A percentile compares a stretch with the other conserved stretches of the same genome.
Conservation (phyloP, 805 yeast genomes). For the Candida saitoana region DNA sequence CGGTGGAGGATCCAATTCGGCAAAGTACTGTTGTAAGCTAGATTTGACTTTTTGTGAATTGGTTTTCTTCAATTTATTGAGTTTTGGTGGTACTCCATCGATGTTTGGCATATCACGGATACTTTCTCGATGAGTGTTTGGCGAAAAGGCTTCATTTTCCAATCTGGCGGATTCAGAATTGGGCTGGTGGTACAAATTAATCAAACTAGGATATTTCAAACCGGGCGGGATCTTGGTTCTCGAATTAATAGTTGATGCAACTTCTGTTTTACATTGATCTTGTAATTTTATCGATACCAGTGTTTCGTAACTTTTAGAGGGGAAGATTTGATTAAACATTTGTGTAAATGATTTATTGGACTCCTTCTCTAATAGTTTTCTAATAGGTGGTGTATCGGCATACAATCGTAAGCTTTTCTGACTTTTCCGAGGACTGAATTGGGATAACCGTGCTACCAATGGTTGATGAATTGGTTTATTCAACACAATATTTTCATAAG, state of each 20-base stretch:
- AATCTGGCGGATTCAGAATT: slow-evolving; percentile 14
- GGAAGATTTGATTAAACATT: neutral
- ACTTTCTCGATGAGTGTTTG: slow-evolving; percentile 21
- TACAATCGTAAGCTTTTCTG: neutral
- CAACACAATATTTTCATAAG: neutral
- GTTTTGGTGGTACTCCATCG: slow-evolving; percentile 7
- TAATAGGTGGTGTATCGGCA: neutral
- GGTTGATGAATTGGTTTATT: neutral
- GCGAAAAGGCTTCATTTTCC: slow-evolving; percentile 24
- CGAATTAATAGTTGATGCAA: neutral
- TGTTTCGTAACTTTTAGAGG: neutral
- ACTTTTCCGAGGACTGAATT: neutral
- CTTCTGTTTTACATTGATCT: neutral
- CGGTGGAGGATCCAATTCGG: neutral
- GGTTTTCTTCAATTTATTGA: neutral
- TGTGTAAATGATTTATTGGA: neutral
- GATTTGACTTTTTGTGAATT: slow-evolving; percentile 2
- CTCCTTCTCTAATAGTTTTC: neutral
- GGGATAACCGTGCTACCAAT: neutral
- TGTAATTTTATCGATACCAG: neutral
- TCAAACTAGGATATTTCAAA: neutral
- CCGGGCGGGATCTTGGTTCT: neutral
- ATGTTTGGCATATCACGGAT: slow-evolving; percentile 20
- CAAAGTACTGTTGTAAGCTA: slow-evolving; percentile 2
- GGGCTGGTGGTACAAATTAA: slow-evolving; percentile 3